Base-by-base conservation (phyloP, 2,329 filamentous ascomycete genomes). In the Penicillium sp. region DNA sequence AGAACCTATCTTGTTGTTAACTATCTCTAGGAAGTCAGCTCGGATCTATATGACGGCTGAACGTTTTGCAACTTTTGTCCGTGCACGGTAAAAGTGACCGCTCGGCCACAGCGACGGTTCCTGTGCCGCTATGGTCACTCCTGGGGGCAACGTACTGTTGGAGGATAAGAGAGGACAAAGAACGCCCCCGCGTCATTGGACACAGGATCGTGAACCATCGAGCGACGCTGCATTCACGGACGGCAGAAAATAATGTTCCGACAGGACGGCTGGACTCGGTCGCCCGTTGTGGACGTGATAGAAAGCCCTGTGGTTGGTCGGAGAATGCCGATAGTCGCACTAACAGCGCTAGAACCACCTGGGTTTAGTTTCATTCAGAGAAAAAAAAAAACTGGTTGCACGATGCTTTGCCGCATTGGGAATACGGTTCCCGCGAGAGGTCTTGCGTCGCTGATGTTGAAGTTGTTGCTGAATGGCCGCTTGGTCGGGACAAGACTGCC, bases 171-270 rank as follows among this genome's bases (percentile, higher is more conserved):
- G 12, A 30, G n/a, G 39, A 10, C 26, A 30, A 29, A 13, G 4
- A 27, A 13, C 39, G 39, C 39, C 39, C 39, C 20, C 24, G 39
- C 39, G 39, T 42, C 39, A 42, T 42, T 15, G 15, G 24, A 42
- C 24, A 42, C 24, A 3, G 10, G 7, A 20, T 42, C 4, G 23
- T 21, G 9, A 20, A 20, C 17, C 13, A 27, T 18, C 20, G 23
- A 26, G 13, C 4, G 67, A 76, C 46, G 13, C 21, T 20, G 7
- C 13, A 13, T 6, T 34, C 23, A 20, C 4, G 15, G 4, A 18
- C 49, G 32, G 42, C 34, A 48, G 37, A 45, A 41, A 46, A 26
- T 46, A 27, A 42, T 32, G 15, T n/a, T 30, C 45, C 26, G 34
- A 43, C 15, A 42, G 15, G 39, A 29, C 20, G 18, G 29, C 43